A percentile compares a stretch with the other conserved stretches of the same genome.
These are phyloP conservation scores for Cornus suecica DNA, from an alignment of 148 eudicot species.

Conservation along the genomic window DNA sequence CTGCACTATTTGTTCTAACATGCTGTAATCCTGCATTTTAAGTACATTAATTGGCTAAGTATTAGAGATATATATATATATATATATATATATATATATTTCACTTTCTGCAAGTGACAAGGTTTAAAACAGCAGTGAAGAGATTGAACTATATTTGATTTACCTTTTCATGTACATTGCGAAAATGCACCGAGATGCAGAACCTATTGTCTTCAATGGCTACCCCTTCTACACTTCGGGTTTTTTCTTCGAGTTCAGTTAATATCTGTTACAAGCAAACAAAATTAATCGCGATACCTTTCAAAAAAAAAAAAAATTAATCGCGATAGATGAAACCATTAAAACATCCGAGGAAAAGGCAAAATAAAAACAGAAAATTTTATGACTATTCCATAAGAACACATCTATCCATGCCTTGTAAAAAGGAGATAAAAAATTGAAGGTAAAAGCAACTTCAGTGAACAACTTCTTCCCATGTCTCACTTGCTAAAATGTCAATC, in stretches of 20 bases:
- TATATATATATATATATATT: too few species aligned
- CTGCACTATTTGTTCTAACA: constrained; percentile 47
- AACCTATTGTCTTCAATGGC: constrained; percentile 81
- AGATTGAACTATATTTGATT: neutral
- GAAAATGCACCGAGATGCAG: constrained; percentile 80
- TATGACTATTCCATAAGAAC: neutral
- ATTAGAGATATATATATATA: too few species aligned
- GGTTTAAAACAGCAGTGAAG: neutral
- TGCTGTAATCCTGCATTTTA: constrained; percentile 50
- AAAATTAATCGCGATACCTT: neutral
- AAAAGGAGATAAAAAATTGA: neutral
- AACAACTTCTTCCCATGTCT: too few species aligned
- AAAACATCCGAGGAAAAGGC: neutral
- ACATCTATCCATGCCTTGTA: neutral
- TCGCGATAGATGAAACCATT: neutral
- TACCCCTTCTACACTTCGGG: constrained; percentile 44
- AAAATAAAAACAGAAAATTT: neutral
- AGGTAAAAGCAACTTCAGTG: too few species aligned
- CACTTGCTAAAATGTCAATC: too few species aligned
- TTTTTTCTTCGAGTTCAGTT: constrained; percentile 50
- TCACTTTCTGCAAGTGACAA: neutral
- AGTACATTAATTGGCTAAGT: neutral
- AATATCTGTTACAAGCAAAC: constrained; percentile 41
- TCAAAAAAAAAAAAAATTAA: neutral
- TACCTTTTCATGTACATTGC: constrained; percentile 67